Percentiles rank a stretch among this genome's conserved stretches.
phyloP scores from a whole-genome alignment of 345 rosid genomes.

The Pistacia vera region DNA sequence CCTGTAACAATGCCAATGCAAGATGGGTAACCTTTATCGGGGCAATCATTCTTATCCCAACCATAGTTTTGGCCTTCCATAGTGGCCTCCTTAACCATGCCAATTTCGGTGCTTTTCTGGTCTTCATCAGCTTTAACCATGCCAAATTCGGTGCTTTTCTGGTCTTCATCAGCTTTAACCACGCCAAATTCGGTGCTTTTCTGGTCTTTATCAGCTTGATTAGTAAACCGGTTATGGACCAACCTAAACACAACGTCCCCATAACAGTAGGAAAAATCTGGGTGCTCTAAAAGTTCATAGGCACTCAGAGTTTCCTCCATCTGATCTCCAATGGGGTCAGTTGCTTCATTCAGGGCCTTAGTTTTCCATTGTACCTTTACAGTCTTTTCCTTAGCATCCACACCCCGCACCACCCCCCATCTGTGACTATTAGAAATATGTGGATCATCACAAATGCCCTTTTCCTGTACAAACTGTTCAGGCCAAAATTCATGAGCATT shows the following conservation, averaged over 20 bases:
- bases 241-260: conserved; percentile 75
- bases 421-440: conserved; percentile 35
- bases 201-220: neutral
- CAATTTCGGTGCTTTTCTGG: conserved; percentile 22
- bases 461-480: conserved; percentile 79
- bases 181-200: no score
- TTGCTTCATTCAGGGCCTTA: conserved; percentile 31
- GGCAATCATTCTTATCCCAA: conserved; percentile 29
- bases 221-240: conserved; percentile 19
- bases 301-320: conserved; percentile 76
- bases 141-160: conserved; percentile 21
- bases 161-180: neutral
- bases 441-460: conserved; percentile 48
- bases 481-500: conserved; percentile 94
- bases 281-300: conserved; percentile 88
- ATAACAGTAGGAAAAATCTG: conserved; percentile 65
- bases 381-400: conserved; percentile 79
- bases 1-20: conserved; percentile 73
- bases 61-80: conserved; percentile 21
- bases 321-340: conserved; percentile 27
- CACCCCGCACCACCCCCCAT: conserved; percentile 71
- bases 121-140: conserved; percentile 26
- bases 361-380: conserved; percentile 75
- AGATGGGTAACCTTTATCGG: conserved; percentile 40
- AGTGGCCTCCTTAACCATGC: conserved; percentile 21